Base-by-base conservation (phyloP, 176 grass and related monocot genomes). In the Juncus inflexus region DNA sequence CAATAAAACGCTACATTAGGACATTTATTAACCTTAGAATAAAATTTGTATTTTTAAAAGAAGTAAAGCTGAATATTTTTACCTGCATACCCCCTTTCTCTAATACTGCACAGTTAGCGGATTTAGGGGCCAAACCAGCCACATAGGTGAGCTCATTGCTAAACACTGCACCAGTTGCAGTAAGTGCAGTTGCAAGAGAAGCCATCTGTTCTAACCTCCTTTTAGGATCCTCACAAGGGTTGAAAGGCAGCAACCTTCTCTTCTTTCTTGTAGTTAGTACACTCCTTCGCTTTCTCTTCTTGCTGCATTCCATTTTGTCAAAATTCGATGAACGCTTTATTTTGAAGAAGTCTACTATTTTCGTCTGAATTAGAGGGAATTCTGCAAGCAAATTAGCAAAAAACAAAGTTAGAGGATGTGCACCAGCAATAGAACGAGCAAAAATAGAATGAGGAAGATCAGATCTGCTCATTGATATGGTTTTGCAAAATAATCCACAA, bases 281-380 rank as follows among this genome's bases (percentile, higher is more conserved):
- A 75, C 80, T 15, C 82, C 67, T 92, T 57, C 83, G 76, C 78
- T 84, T 89, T 71, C 89, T 61, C 61, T 90, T 92, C 77, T 70
- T 81, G 52, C 52, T 15, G 52, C 51, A 16, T 9, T 78, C 81
- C 35, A 45, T 1, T 55, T 55, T 40, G 19, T 75, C 77, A 0
- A 40, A 12, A 2, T 58, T 62, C 15, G 77, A 58, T 2, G n/a
- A 13, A 11, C 88, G 72, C 56, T 89, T 80, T 77, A 99, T 99
- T 79, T 85, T 85, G 83, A 99, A 99, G 80, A 99, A 99, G 64
- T 99, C 85, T 13, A 92, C 82, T 59, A 99, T 92, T 81, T 90
- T 99, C 0, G 83, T 99, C 74, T 92, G 94, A 40, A 92, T 61
- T 38, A 92, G 75, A 54, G 88, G 85, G 62, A 92, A 99, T 67